These are phyloP conservation scores for Annulohypoxylon truncatum DNA, from an alignment of 2,329 filamentous ascomycete species.

Conservation along the genomic window DNA sequence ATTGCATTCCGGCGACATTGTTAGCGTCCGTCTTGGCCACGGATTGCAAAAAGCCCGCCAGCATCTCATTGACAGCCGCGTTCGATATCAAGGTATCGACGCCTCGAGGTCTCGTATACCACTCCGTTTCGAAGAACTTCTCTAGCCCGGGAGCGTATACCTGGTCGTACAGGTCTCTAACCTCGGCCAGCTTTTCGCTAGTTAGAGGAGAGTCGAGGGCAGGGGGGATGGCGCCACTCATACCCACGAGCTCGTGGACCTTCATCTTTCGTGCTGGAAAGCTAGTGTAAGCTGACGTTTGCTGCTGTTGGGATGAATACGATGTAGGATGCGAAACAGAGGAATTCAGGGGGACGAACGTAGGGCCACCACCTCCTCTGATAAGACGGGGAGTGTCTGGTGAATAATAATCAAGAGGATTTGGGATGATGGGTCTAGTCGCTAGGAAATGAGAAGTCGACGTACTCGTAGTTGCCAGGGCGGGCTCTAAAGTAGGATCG, in stretches of 20 bases:
- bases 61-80: conserved; percentile 70
- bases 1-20: conserved; percentile 64
- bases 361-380: conserved; percentile 65
- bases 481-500: conserved; percentile 72
- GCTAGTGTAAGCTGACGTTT: conserved; percentile 57
- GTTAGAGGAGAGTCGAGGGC: conserved; percentile 64
- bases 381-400: conserved; percentile 57
- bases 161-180: conserved; percentile 77
- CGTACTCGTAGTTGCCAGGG: conserved; percentile 53
- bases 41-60: conserved; percentile 72
- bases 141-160: conserved; percentile 81
- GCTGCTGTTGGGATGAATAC: conserved; percentile 48
- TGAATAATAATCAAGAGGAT: conserved; percentile 46
- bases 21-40: conserved; percentile 62
- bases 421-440: conserved; percentile 44
- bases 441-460: conserved; percentile 50
- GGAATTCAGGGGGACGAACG: conserved; percentile 52
- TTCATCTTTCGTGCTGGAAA: conserved; percentile 72
- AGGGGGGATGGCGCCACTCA: conserved; percentile 69
- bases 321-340: conserved; percentile 45
- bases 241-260: conserved; percentile 77
- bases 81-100: conserved; percentile 62
- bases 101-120: conserved; percentile 72
- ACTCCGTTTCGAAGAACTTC: conserved; percentile 82
- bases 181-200: conserved; percentile 69